Evolutionary conservation across 2,329 filamentous ascomycete species (phyloP).

Genomic region (Pseudocercospora musae): DNA sequence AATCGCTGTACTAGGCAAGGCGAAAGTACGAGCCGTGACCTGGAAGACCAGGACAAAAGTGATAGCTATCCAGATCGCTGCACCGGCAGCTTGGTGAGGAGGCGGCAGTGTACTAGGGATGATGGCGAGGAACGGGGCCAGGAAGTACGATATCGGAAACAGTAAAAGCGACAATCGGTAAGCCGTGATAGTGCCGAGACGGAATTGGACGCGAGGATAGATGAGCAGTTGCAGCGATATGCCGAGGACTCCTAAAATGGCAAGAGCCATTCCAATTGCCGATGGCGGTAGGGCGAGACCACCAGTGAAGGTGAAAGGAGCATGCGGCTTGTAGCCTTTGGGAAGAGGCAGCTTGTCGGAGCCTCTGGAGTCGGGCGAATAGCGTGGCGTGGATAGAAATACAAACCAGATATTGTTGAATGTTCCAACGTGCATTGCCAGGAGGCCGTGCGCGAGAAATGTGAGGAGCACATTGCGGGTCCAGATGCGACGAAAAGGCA

Average conservation of each 20-base stretch:
- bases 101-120: conserved; percentile 41
- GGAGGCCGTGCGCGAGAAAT: conserved; percentile 43
- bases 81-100: conserved; percentile 41
- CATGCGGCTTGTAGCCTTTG: conserved; percentile 37
- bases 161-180: conserved; percentile 43
- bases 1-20: conserved; percentile 57
- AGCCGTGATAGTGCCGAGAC: conserved; percentile 41
- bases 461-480: conserved; percentile 46
- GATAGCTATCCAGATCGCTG: conserved; percentile 44
- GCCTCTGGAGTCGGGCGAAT: conserved; percentile 28
- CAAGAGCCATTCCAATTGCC: conserved; percentile 47
- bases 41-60: conserved; percentile 43
- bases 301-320: conserved; percentile 47
- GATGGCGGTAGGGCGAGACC: conserved; percentile 48
- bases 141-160: conserved; percentile 45
- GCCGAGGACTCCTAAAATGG: conserved; percentile 48
- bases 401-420: conserved; percentile 52
- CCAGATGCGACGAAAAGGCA: conserved; percentile 48
- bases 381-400: conserved; percentile 48
- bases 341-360: conserved; percentile 39
- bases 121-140: conserved; percentile 44
- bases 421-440: conserved; percentile 48
- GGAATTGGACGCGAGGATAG: conserved; percentile 43
- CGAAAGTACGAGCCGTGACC: conserved; percentile 48
- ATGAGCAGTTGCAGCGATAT: conserved; percentile 46